phyloP scores from a whole-genome alignment of 2,329 filamentous ascomycete genomes.

The Fusarium sp. region DNA sequence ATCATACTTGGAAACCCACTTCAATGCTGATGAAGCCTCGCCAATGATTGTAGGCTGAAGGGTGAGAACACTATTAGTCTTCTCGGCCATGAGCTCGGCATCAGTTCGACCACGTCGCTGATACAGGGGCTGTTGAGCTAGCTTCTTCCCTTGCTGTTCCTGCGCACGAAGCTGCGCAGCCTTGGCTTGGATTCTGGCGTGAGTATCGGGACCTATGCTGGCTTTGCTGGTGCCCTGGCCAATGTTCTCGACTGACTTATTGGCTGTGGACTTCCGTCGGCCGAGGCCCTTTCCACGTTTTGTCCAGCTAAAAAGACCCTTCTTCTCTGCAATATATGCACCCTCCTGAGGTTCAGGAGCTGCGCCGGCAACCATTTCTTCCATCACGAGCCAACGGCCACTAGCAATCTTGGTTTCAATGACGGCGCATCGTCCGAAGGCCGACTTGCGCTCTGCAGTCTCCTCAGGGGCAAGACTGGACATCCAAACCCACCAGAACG shows the following conservation, averaged over 20 bases:
- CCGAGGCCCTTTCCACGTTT: slow-evolving; percentile 69
- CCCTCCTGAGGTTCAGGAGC: slow-evolving; percentile 84
- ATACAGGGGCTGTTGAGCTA: slow-evolving; percentile 51
- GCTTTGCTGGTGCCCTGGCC: slow-evolving; percentile 73
- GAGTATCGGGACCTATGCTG: slow-evolving; percentile 88
- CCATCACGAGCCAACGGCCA: slow-evolving; percentile 91
- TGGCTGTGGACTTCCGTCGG: slow-evolving; percentile 76
- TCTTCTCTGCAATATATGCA: slow-evolving; percentile 95
- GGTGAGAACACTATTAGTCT: slow-evolving; percentile 91
- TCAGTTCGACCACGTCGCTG: slow-evolving; percentile 65
- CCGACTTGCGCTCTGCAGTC: slow-evolving; percentile 83
- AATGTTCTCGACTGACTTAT: slow-evolving; percentile 63
- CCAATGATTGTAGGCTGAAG: slow-evolving; percentile 84
- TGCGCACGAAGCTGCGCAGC: slow-evolving; percentile 83
- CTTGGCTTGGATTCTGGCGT: slow-evolving; percentile 91
- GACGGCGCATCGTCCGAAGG: slow-evolving; percentile 92
- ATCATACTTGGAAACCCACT: slow-evolving; percentile 96
- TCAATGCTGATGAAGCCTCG: slow-evolving; percentile 92
- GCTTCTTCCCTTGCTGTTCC: slow-evolving; percentile 67
- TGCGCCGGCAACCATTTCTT: slow-evolving; percentile 95
- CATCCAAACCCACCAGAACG: slow-evolving; percentile 99
- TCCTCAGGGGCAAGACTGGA: slow-evolving; percentile 93
- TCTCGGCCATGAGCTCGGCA: slow-evolving; percentile 66
- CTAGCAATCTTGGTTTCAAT: slow-evolving; percentile 85
- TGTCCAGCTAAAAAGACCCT: slow-evolving; percentile 90